These are phyloP conservation scores for Suillus lakei DNA, from an alignment of 768 basidiomycete species.

Conservation along the genomic window DNA sequence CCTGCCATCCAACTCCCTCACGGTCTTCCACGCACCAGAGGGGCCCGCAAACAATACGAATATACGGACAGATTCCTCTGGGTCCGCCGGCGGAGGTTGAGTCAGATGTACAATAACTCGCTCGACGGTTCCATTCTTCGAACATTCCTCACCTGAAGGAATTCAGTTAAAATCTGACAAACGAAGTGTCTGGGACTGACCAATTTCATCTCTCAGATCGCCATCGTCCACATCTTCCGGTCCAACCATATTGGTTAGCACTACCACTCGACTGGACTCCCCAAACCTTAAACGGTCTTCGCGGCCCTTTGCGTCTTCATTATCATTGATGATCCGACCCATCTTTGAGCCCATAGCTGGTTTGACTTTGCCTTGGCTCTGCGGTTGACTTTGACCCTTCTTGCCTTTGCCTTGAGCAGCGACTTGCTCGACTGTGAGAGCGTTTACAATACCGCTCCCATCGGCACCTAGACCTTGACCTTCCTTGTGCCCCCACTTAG, in stretches of 20 bases:
- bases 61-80: slow-evolving; percentile 87
- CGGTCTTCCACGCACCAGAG: slow-evolving; percentile 95
- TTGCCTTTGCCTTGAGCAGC: slow-evolving; percentile 39
- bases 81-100: slow-evolving; percentile 63
- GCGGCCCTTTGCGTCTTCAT: slow-evolving; percentile 77
- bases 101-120: slow-evolving; percentile 84
- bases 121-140: slow-evolving; percentile 91
- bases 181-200: slow-evolving; percentile 43
- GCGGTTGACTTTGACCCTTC: slow-evolving; percentile 44
- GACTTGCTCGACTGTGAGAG: slow-evolving; percentile 79
- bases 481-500: slow-evolving; percentile 95
- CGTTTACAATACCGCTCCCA: slow-evolving; percentile 86
- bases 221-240: slow-evolving; percentile 84
- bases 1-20: slow-evolving; percentile 90
- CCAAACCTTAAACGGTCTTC: slow-evolving; percentile 86
- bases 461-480: slow-evolving; percentile 91
- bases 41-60: slow-evolving; percentile 92
- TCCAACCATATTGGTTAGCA: slow-evolving; percentile 89
- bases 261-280: slow-evolving; percentile 87
- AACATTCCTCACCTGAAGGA: slow-evolving; percentile 80
- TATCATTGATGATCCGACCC: slow-evolving; percentile 90
- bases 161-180: slow-evolving; percentile 1
- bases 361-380: slow-evolving; percentile 39
- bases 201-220: slow-evolving; percentile 87
- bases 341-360: slow-evolving; percentile 63